These are phyloP conservation scores for Breviolum minutum DNA, from an alignment of 73 alveolate genomes.

Conservation along the genomic window DNA sequence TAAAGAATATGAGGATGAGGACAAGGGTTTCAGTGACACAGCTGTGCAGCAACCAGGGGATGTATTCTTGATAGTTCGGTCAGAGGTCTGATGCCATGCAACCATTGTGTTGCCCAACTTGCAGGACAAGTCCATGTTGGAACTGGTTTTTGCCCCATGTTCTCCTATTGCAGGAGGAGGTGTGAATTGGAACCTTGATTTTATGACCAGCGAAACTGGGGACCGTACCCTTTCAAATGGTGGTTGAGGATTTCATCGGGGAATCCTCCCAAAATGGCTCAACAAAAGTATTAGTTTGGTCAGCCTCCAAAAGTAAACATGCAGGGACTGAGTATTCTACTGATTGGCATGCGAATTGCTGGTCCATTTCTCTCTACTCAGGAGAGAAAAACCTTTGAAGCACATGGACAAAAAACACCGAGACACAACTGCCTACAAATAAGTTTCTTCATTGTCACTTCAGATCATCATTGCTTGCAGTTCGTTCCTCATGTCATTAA, in stretches of 20 bases:
- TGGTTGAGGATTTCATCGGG: not conserved
- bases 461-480: too few relatives aligned
- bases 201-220: not conserved
- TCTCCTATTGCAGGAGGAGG: constrained; percentile 88
- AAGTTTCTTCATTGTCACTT: too few relatives aligned
- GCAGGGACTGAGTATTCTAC: too few relatives aligned
- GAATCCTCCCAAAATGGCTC: not conserved
- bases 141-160: constrained; percentile 95
- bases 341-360: too few relatives aligned
- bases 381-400: too few relatives aligned
- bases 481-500: not conserved
- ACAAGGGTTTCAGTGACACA: not conserved
- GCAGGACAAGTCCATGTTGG: constrained; percentile 80
- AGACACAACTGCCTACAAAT: too few relatives aligned
- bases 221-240: not conserved
- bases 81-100: too few relatives aligned
- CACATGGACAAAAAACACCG: too few relatives aligned
- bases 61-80: too few relatives aligned
- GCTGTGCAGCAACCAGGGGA: not conserved
- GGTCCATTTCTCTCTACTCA: too few relatives aligned
- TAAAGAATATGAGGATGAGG: constrained; percentile 84
- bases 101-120: not conserved
- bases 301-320: not conserved
- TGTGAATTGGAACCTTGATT: constrained; percentile 37
- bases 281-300: not conserved